phyloP scores from a whole-genome alignment of 495 filamentous ascomycete genomes.

The Penicillium maclennaniae region DNA sequence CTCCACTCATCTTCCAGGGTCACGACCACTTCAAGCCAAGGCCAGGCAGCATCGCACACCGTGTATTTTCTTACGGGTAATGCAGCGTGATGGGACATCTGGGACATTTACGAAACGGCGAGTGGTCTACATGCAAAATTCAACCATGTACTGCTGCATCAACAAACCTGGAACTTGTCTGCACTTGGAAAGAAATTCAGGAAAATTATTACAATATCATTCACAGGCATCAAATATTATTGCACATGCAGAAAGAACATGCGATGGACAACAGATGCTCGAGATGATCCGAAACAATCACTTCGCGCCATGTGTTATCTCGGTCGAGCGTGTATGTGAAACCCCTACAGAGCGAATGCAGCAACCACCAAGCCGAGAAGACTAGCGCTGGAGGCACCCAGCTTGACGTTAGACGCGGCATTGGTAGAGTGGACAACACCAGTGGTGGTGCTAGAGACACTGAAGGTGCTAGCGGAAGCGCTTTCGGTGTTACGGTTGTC shows the following conservation, averaged over 20 bases:
- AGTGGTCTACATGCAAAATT: background rate
- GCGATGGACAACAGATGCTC: background rate
- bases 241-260: constrained; percentile 14
- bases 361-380: constrained; percentile 37
- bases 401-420: constrained; percentile 29
- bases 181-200: background rate
- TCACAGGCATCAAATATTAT: constrained; percentile 17
- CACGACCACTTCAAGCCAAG: background rate
- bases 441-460: constrained; percentile 18
- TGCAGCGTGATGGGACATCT: constrained; percentile 5
- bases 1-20: constrained; percentile 6
- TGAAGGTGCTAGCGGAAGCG: constrained; percentile 13
- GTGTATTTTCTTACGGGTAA: background rate
- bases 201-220: constrained; percentile 8
- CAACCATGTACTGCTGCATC: background rate
- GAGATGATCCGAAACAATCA: background rate
- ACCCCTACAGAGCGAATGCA: constrained; percentile 35
- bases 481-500: constrained; percentile 1
- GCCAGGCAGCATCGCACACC: background rate
- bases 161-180: background rate
- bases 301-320: background rate
- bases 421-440: constrained; percentile 24
- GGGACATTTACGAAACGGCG: background rate
- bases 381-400: constrained; percentile 37
- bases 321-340: background rate